Evolutionary conservation across 2,329 filamentous ascomycete species (phyloP).

Genomic region (Didymella glomerata): DNA sequence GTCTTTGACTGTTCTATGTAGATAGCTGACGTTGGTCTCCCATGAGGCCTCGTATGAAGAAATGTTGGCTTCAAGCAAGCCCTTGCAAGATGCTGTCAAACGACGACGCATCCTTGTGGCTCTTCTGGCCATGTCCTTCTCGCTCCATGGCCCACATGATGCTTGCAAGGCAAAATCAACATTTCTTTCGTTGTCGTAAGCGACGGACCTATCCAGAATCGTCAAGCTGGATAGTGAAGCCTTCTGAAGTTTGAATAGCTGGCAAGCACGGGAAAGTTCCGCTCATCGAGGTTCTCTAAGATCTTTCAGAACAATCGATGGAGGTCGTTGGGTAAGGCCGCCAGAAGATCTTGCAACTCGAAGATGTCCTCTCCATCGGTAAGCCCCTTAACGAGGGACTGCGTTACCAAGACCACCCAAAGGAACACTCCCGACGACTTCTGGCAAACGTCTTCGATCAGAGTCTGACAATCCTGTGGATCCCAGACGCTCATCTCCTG

Average conservation of each 20-base stretch:
- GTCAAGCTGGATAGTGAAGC: too few relatives aligned
- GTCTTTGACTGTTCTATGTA: too few relatives aligned
- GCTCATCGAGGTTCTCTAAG: neutral
- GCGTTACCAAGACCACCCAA: conserved; percentile 25
- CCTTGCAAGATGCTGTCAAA: conserved; percentile 20
- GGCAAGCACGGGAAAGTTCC: too few relatives aligned
- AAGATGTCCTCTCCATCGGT: conserved; percentile 15
- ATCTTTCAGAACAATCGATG: conserved; percentile 27
- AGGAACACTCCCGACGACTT: conserved; percentile 30
- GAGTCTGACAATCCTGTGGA: too few relatives aligned
- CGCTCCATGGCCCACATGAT: neutral
- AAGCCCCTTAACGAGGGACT: conserved; percentile 21
- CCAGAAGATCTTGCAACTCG: conserved; percentile 18
- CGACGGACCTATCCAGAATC: too few relatives aligned
- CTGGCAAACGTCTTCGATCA: conserved; percentile 19
- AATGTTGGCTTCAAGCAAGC: conserved; percentile 21
- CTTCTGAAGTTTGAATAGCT: too few relatives aligned
- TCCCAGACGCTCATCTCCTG: too few relatives aligned
- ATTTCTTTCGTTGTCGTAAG: too few relatives aligned
- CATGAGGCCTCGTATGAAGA: too few relatives aligned
- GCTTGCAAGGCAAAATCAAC: conserved; percentile 5
- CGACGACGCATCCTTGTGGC: conserved; percentile 8
- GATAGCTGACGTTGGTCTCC: too few relatives aligned
- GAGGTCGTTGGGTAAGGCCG: conserved; percentile 22
- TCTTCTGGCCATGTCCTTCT: too few relatives aligned